Conservation (phyloP, 2,329 filamentous ascomycete species). For the Huntiella savannae region DNA sequence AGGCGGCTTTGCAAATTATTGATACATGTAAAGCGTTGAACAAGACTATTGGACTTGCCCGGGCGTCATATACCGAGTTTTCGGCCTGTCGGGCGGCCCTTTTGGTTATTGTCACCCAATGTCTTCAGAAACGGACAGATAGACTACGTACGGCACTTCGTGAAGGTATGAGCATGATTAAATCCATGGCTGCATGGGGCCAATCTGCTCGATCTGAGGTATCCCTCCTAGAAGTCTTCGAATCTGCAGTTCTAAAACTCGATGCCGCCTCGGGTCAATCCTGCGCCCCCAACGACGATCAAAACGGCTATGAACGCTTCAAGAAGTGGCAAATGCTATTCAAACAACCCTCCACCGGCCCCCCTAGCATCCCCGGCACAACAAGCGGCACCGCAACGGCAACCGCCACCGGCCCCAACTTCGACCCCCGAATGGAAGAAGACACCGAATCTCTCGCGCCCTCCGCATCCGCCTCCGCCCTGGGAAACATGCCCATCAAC, state of each 20-base stretch:
- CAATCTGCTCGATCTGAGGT: slow-evolving; percentile 33
- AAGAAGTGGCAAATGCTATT: slow-evolving; percentile 33
- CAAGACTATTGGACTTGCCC: slow-evolving; percentile 31
- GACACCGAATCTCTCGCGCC: slow-evolving; percentile 5
- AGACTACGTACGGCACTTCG: slow-evolving; percentile 25
- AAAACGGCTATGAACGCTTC: slow-evolving; percentile 29
- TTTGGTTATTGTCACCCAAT: slow-evolving; percentile 26
- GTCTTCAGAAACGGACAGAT: slow-evolving; percentile 21
- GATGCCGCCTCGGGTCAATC: slow-evolving; percentile 22
- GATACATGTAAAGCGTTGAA: slow-evolving; percentile 30
- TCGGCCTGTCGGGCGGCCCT: slow-evolving; percentile 34
- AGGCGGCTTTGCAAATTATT: slow-evolving; percentile 31
- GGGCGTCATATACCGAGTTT: slow-evolving; percentile 36
- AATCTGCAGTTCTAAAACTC: slow-evolving; percentile 27
- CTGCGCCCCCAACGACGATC: slow-evolving; percentile 15
- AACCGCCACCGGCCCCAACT: neutral
- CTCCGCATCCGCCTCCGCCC: slow-evolving; percentile 3
- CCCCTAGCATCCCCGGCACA: neutral
- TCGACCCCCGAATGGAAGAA: slow-evolving; percentile 10
- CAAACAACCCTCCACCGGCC: slow-evolving; percentile 13
- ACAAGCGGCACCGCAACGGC: neutral
- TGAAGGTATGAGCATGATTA: slow-evolving; percentile 31
- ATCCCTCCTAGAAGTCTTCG: slow-evolving; percentile 32
- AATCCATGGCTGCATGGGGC: slow-evolving; percentile 32
- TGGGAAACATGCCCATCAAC: neutral